Evolutionary conservation across 2,329 filamentous ascomycete genomes (phyloP), one percentile per base, ranked within the genome.

Genomic region (Penicillium digitatum): DNA sequence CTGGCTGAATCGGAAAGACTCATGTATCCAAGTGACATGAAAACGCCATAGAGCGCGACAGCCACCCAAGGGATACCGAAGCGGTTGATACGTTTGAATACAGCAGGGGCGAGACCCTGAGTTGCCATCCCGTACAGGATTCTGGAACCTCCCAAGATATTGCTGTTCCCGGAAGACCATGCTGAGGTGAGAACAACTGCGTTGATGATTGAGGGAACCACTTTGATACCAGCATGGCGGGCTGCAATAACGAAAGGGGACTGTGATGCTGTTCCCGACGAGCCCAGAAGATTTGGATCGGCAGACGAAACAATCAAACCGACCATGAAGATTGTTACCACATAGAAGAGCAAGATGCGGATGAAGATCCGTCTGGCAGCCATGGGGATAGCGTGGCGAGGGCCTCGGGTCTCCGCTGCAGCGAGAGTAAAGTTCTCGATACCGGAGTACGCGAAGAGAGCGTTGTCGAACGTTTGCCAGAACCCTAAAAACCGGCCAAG

Each of bases 1-100:
- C 74, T 75, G 12, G 83, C 84, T 40, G 70, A 74, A 34, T 74
- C 62, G 8, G 81, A 84, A 9, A 87, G 72, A 71, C 86, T 87
- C 61, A 88, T 76, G 72, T 85, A 87, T 14, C 77, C 84, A 6
- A 88, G 77, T 11, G 85, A 76, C 24, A 84, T 84, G 44, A 86
- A 75, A 2, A 76, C 66, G 0, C 82, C 76, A 1, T 80, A 80
- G 29, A 79, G 66, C 11, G 61, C 67, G 12, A 87, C 82, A 0
- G 82, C 79, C 43, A 71, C 73, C 67, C 82, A 81, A 0, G 86
- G 86, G 2, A 84, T 78, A 3, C 74, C 72, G 54, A 87, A 52
- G 65, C 67, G 53, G 70, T 78, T 56, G 75, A 79, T 52, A 11
- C 58, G 57, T 31, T 56, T 61, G 49, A 75, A 67, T 37, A 74